phyloP scores from a whole-genome alignment of 768 basidiomycete genomes.

The Tylopilus rubrobrunneus region DNA sequence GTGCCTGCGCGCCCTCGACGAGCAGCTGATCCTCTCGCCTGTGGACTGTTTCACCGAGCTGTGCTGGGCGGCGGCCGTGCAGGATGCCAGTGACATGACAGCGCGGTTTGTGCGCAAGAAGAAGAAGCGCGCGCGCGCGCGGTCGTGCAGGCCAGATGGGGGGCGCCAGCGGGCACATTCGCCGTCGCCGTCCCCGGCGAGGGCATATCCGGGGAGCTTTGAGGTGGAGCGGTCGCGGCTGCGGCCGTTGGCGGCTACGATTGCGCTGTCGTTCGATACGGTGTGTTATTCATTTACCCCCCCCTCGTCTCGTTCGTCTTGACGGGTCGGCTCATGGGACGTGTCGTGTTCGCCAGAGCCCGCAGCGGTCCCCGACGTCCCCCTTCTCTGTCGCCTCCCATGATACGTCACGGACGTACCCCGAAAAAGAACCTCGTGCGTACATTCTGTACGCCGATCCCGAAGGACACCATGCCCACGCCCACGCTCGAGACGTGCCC shows the following conservation, averaged over 20 bases:
- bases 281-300: too few relatives aligned
- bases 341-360: too few relatives aligned
- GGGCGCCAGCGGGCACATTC: neutral
- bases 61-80: constrained; percentile 37
- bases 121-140: constrained; percentile 5
- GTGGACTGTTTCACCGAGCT: constrained; percentile 37
- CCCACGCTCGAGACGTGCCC: constrained; percentile 9
- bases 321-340: too few relatives aligned
- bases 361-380: neutral
- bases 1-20: constrained; percentile 36
- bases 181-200: neutral
- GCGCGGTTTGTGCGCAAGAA: neutral
- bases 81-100: constrained; percentile 22
- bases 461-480: neutral
- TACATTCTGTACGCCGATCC: constrained; percentile 17
- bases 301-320: too few relatives aligned
- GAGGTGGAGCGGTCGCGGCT: constrained; percentile 3
- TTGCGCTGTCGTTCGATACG: constrained; percentile 12
- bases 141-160: constrained; percentile 12
- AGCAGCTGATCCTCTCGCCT: constrained; percentile 38
- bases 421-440: constrained; percentile 6
- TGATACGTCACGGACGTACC: constrained; percentile 5
- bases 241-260: constrained; percentile 18
- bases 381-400: constrained; percentile 8
- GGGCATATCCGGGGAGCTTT: constrained; percentile 8